These are phyloP conservation scores for Pleurotus djamor DNA, from an alignment of 768 basidiomycete genomes.

Conservation along the genomic window DNA sequence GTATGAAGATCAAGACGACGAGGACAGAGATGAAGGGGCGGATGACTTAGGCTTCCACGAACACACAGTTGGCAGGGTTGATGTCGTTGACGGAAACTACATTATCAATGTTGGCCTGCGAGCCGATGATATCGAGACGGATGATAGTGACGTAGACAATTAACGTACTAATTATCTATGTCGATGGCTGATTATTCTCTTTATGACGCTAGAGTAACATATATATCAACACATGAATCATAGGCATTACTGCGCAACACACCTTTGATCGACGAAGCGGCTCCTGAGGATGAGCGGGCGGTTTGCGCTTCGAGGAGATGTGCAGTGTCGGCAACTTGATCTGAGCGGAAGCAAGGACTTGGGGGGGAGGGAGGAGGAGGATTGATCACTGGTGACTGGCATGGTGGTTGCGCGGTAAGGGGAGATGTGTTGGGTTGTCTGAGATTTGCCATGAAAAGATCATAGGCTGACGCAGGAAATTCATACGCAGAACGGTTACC, in stretches of 20 bases:
- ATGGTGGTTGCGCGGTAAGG: no score
- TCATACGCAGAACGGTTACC: not conserved
- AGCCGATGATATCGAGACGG: not conserved
- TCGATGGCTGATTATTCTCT: not conserved
- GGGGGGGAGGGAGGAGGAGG: not conserved
- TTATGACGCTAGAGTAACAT: not conserved
- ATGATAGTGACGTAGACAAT: not conserved
- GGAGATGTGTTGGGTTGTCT: not conserved
- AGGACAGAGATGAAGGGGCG: not conserved
- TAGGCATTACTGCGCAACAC: not conserved
- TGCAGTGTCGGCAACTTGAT: not conserved
- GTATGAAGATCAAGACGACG: no score
- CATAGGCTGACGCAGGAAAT: not conserved
- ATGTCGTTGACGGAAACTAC: no score
- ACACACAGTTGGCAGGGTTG: no score
- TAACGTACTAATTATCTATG: no score
- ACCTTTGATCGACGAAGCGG: no score
- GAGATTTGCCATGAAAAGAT: not conserved
- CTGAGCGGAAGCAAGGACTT: not conserved
- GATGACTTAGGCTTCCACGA: not conserved
- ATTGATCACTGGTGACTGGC: not conserved
- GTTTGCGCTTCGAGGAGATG: no score
- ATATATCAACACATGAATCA: no score
- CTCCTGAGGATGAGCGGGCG: no score
- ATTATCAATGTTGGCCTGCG: not conserved